These are phyloP conservation scores for Naganishia vaughanmartiniae DNA, from an alignment of 768 basidiomycete genomes.

Conservation along the genomic window DNA sequence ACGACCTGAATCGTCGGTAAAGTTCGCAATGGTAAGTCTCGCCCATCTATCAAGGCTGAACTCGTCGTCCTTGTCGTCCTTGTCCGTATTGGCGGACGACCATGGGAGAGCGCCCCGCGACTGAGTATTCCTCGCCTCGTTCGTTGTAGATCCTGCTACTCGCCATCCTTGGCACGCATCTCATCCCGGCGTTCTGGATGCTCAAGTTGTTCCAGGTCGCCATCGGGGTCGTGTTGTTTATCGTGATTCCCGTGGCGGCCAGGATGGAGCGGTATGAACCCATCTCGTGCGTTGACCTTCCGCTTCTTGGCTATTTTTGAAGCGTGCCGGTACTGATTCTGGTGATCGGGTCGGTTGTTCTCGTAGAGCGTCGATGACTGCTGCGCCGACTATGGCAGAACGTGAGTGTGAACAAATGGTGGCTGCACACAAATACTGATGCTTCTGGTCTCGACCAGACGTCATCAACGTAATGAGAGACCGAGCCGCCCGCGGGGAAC, in stretches of 20 bases:
- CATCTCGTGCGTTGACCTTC: constrained; percentile 6
- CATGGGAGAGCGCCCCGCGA: no score
- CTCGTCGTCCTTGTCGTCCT: no score
- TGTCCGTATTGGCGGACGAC: no score
- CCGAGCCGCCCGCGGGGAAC: constrained; percentile 15
- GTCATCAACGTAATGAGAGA: constrained; percentile 22
- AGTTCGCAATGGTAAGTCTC: constrained; percentile 25
- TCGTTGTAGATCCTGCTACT: constrained; percentile 7
- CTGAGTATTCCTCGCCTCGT: neutral
- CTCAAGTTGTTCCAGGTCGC: constrained; percentile 33
- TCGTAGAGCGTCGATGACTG: constrained; percentile 12
- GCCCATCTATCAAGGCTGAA: no score
- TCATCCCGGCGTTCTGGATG: constrained; percentile 27
- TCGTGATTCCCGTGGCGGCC: constrained; percentile 34
- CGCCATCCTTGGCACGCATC: constrained; percentile 17
- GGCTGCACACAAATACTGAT: neutral
- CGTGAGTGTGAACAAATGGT: constrained; percentile 6
- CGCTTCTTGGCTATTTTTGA: neutral
- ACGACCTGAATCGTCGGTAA: constrained; percentile 21
- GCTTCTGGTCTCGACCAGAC: neutral
- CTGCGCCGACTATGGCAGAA: constrained; percentile 26
- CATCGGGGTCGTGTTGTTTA: constrained; percentile 31
- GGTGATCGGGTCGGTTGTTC: neutral
- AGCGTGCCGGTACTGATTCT: neutral
- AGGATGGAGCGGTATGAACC: constrained; percentile 35